A percentile compares a stretch with the other conserved stretches of the same genome.
phyloP scores from a whole-genome alignment of 495 filamentous ascomycete species.

The Penicillium soppii region DNA sequence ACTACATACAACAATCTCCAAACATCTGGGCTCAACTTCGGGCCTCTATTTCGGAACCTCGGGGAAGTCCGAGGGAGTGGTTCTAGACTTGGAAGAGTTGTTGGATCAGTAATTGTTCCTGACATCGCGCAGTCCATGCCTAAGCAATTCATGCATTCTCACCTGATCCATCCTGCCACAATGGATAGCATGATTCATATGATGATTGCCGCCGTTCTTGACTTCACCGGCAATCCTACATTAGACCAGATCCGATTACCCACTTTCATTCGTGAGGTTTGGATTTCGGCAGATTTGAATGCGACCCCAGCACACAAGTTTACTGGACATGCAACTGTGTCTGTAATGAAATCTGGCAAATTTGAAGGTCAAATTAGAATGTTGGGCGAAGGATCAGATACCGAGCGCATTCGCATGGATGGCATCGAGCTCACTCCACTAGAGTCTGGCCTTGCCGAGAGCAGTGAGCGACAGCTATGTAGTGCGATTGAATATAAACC shows the following conservation, averaged over 20 bases:
- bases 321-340: constrained; percentile 18
- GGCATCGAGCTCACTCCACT: constrained; percentile 30
- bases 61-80: constrained; percentile 13
- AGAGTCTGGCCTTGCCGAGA: constrained; percentile 12
- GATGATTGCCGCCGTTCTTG: constrained; percentile 24
- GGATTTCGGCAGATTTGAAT: constrained; percentile 27
- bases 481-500: constrained; percentile 24
- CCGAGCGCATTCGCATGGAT: constrained; percentile 18
- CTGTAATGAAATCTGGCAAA: constrained; percentile 12
- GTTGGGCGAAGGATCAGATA: constrained; percentile 10
- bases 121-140: constrained; percentile 31
- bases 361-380: constrained; percentile 25
- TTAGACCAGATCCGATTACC: constrained; percentile 23
- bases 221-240: constrained; percentile 18
- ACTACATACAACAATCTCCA: constrained; percentile 22
- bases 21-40: constrained; percentile 22
- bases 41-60: constrained; percentile 26
- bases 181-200: constrained; percentile 41
- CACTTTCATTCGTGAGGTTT: constrained; percentile 27
- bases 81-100: constrained; percentile 5
- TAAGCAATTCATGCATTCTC: constrained; percentile 24
- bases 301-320: constrained; percentile 13
- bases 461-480: constrained; percentile 17
- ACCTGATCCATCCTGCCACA: constrained; percentile 37
- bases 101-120: constrained; percentile 23